Percentiles rank a stretch among this genome's conserved stretches.
These are phyloP conservation scores for Tetradesmus obliquus DNA, from an alignment of 139 green algal species.

Conservation along the genomic window DNA sequence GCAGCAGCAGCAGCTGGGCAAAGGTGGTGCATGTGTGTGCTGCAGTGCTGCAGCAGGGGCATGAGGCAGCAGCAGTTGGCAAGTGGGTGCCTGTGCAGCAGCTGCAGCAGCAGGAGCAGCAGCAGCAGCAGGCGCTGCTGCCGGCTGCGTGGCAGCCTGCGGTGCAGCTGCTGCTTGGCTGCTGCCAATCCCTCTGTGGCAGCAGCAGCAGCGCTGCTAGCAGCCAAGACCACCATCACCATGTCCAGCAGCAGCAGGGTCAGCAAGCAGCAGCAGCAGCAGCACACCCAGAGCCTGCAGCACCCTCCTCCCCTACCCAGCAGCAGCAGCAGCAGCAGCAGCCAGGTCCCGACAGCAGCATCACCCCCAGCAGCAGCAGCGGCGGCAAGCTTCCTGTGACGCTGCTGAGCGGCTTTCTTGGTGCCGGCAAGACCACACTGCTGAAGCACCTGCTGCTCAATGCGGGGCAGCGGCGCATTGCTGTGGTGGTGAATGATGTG, in stretches of 20 bases:
- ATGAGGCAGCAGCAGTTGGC: slow-evolving; percentile 18
- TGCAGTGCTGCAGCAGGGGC: slow-evolving; percentile 19
- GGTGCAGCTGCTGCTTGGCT: neutral
- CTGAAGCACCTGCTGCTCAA: slow-evolving; percentile 78
- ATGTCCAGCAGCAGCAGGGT: neutral
- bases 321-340: slow-evolving; percentile 46
- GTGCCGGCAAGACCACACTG: slow-evolving; percentile 87
- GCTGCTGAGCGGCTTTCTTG: slow-evolving; percentile 80
- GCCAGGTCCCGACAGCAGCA: neutral
- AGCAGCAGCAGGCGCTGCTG: neutral
- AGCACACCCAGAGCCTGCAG: slow-evolving; percentile 6
- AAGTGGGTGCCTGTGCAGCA: slow-evolving; percentile 34
- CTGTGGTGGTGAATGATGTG: slow-evolving; percentile 93
- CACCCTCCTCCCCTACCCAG: neutral
- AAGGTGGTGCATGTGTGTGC: slow-evolving; percentile 6
- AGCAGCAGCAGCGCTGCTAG: neutral
- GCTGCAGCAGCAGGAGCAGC: slow-evolving; percentile 28
- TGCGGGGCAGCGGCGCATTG: slow-evolving; percentile 52
- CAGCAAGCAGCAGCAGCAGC: slow-evolving; percentile 33
- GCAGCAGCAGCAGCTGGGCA: slow-evolving; percentile 33
- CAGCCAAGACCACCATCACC: neutral
- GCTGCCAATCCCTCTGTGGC: neutral
- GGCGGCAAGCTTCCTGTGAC: slow-evolving; percentile 70
- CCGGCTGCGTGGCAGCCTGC: slow-evolving; percentile 3
- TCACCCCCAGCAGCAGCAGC: neutral